Base-by-base conservation (phyloP, 2,329 filamentous ascomycete genomes). In the Cladosporium sp. region DNA sequence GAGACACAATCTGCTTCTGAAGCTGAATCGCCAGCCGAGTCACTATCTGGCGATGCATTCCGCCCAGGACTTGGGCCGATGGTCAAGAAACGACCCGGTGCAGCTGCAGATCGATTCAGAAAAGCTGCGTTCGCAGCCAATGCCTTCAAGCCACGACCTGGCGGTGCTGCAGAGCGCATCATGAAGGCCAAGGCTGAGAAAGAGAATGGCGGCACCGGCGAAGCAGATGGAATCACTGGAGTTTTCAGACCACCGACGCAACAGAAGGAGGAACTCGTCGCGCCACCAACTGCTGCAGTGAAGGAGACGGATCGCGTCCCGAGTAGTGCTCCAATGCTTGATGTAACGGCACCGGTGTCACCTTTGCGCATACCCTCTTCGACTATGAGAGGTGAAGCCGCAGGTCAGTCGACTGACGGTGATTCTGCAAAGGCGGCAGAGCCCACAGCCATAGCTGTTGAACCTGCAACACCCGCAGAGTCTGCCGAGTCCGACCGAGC, bases 61-160 rank as follows among this genome's bases (percentile, higher is more conserved):
- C 79, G 90, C n/a, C 90, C 91, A 17, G 91, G 91, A 1, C 80
- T 96, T 6, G 91, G 91, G 0, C 90, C 91, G 1, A 96, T 96
- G 92, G 88, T 97, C 66, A 93, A 90, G 73, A 84, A 87, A 61
- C 90, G 90, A 69, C 36, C 50, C 5, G 52, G 40, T n/a, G 84
- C 83, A 60, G 86, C 86, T 0, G 84, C 84, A 60, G 87, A 85
- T 1, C 85, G 82, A 61, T 83, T 97, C 60, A 89, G 89, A 74
- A 95, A 91, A 72, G 91, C 91, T 22, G 91, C 90, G 0, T 84
- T 81, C 56, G 84, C 88, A 22, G 87, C 86, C 10, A 81, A 75
- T 56, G 82, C 83, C 17, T 97, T 97, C 76, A 95, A 93, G 68
- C 93, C 93, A 19, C 85, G 93, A 58, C 86, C 87, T 34, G 93